Conservation (phyloP, 345 rosid species). For the Nasturtium officinale region DNA sequence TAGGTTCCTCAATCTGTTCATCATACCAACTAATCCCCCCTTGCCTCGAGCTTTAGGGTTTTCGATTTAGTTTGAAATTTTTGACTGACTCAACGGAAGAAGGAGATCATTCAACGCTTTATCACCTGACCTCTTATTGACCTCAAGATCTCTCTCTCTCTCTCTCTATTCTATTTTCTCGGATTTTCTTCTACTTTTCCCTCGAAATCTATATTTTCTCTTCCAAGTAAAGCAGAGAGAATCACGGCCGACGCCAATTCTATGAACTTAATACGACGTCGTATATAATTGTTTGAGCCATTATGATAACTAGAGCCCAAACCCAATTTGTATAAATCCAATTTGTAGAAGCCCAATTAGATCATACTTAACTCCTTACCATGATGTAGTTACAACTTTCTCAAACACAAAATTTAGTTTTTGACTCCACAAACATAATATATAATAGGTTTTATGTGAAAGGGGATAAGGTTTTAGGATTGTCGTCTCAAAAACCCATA, state of each 20-base stretch:
- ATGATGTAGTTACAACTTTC: neutral
- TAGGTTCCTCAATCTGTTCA: conserved; percentile 61
- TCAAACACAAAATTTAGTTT: neutral
- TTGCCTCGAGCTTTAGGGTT: conserved; percentile 12
- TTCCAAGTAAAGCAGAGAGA: conserved; percentile 10
- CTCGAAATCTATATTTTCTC: neutral
- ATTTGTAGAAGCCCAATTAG: no score
- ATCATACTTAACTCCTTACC: neutral
- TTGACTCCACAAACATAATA: conserved; percentile 1
- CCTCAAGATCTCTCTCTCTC: conserved; percentile 21
- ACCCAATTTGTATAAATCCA: no score
- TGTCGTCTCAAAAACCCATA: conserved; percentile 54
- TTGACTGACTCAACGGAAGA: conserved; percentile 34
- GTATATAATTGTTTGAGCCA: no score
- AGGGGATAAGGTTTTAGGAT: conserved; percentile 54
- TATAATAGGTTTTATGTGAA: conserved; percentile 44
- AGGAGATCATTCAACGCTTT: conserved; percentile 39
- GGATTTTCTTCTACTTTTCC: conserved; percentile 22
- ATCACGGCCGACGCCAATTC: conserved; percentile 1
- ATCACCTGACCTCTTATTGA: conserved; percentile 31
- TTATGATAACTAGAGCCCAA: no score
- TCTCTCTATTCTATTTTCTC: conserved; percentile 32
- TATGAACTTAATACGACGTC: conserved; percentile 1
- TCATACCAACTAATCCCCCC: conserved; percentile 47
- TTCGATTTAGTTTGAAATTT: neutral